Evolutionary conservation across 768 basidiomycete species (phyloP), one percentile per base, ranked within the genome.

Genomic region (Auricularia heimuer): DNA sequence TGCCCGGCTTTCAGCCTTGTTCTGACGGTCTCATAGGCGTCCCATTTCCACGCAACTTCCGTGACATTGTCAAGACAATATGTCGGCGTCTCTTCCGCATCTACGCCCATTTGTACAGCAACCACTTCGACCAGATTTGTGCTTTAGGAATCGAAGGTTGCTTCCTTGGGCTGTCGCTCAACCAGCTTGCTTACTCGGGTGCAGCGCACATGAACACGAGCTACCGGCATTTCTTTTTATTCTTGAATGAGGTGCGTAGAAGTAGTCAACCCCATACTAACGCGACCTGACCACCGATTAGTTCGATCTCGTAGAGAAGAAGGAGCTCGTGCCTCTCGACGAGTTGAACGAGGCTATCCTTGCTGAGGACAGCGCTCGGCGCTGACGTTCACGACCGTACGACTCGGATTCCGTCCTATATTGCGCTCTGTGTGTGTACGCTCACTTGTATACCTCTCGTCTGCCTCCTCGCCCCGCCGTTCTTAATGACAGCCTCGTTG

Each of bases 121-220:
- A 94, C 69, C 97, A 99, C 76, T 98, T 99, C 75, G 97, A 98
- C 71, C 96, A 98, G 71, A 92, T 98, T 66, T 98, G 96, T 74
- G 97, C 97, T 14, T 78, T 99, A 58, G 95, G 95, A 4, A 98
- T 99, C 63, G 97, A 99, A 84, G 96, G 96, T 96, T 67, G 47
- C 79, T 72, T 39, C 62, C 4, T 29, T 29, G 29, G n/a, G 21
- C n/a, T 35, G 12, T 24, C 42, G 58, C 14, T 24, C 14, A 12
- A 16, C 33, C 18, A 21, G 54, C 11, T 36, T 12, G 58, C 24
- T 60, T n/a, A 42, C 42, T 63, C 67, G 51, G 61, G 62, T 33
- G 16, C 68, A 98, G 97, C 97, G 2, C 97, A 99, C 73, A 82
- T 99, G 69, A 99, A 99, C 74, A 99, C 97, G 14, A 96, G 94